Base-by-base conservation (phyloP, 768 basidiomycete genomes). In the Pisolithus albus region DNA sequence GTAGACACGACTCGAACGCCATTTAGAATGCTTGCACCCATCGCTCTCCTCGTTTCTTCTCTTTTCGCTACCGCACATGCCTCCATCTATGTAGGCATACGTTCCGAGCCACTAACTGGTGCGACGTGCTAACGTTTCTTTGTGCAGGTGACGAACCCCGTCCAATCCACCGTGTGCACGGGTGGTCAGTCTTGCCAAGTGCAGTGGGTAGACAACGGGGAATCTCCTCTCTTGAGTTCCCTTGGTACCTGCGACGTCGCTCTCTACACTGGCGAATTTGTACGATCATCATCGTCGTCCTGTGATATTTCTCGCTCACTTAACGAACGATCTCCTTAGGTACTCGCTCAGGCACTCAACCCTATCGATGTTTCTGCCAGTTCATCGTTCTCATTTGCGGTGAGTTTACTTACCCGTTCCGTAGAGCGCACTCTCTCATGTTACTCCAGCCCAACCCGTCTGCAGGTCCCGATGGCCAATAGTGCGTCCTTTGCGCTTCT, bases 151-250 rank as follows among this genome's bases (percentile, higher is more conserved):
- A 72, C 75, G 34, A 55, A 70, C 48, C 82, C 85, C 28, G 55
- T 64, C 10, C 56, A 61, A 49, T 56, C 68, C 47, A 69, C 75
- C 10, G 68, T 66, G 21, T 86, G 82, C 61, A 68, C 68, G 37
- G 86, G 70, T 23, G 82, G 80, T 10, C 64, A 79, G 55, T 54
- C 75, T 6, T 85, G 82, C 65, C 64, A 61, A 0, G 73, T 88
- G 7, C 51, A 71, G 42, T 89, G 85, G 86, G 52, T 79, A 1
- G 86, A 90, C 50, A 72, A 89, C 54, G 86, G 86, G 16, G 37
- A 53, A 9, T 36, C 50, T 1, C 86, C 87, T 3, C 62, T 79
- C 16, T 55, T 78, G n/a, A 39, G 68, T 6, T 52, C 59, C 32
- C 75, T 88, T 45, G 84, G 84, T 4, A 62, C 76, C 0, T 75